Evolutionary conservation across 495 filamentous ascomycete genomes (phyloP).

Genomic region (Achaetomiella virescens): DNA sequence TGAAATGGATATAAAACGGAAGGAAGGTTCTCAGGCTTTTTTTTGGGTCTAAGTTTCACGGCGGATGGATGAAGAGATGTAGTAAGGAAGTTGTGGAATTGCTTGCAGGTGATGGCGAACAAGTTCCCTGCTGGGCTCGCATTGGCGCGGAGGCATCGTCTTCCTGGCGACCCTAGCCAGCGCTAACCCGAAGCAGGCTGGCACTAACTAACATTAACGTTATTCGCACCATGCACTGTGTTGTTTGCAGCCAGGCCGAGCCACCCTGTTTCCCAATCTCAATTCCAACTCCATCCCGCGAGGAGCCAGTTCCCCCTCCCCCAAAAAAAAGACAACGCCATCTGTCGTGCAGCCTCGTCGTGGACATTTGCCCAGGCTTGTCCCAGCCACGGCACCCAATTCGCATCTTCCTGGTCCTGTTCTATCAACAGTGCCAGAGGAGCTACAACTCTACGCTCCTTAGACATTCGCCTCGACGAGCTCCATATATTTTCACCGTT

Average conservation of each 20-base stretch:
- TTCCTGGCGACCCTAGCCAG: too few relatives aligned
- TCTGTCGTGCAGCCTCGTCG: not conserved
- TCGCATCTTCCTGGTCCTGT: conserved; percentile 9
- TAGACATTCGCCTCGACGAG: conserved; percentile 13
- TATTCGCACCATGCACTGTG: conserved; percentile 2
- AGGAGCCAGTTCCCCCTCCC: too few relatives aligned
- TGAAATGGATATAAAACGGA: not conserved
- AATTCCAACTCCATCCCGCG: conserved; percentile 17
- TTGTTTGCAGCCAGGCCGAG: not conserved
- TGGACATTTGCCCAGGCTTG: conserved; percentile 1
- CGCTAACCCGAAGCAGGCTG: not conserved
- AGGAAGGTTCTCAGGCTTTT: not conserved
- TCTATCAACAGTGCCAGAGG: conserved; percentile 13
- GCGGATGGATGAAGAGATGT: not conserved
- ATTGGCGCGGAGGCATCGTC: not conserved
- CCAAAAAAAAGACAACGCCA: conserved; percentile 13
- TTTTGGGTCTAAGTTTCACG: too few relatives aligned
- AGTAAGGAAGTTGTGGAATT: not conserved
- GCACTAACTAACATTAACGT: too few relatives aligned
- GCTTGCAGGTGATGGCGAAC: not conserved
- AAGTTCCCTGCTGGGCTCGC: not conserved
- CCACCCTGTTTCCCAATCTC: conserved; percentile 9
- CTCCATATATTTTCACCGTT: conserved; percentile 5
- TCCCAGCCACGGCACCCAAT: conserved; percentile 10
- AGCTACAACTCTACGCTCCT: conserved; percentile 8